These are phyloP conservation scores for Penicillium frequentans DNA, from an alignment of 2,329 filamentous ascomycete species.

Conservation along the genomic window DNA sequence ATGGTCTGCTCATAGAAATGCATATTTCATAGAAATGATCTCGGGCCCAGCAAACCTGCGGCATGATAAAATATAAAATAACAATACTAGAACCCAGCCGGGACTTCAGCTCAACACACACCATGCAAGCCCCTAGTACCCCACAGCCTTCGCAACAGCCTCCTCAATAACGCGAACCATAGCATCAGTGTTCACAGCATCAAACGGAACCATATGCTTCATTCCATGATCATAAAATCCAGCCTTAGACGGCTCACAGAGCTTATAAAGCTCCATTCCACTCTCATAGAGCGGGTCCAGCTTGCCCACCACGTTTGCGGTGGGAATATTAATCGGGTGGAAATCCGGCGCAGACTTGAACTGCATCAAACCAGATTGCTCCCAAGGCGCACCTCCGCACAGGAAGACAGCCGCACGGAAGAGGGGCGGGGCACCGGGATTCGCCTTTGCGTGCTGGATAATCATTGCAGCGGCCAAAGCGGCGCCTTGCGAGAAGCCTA, in stretches of 20 bases:
- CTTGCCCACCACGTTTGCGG: constrained; percentile 40
- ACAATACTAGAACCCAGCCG: neutral
- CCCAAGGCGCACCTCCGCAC: constrained; percentile 28
- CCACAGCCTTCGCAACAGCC: constrained; percentile 23
- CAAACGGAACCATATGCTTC: constrained; percentile 36
- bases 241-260: constrained; percentile 35
- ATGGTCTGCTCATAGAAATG: neutral
- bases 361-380: constrained; percentile 21
- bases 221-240: constrained; percentile 38
- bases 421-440: constrained; percentile 21
- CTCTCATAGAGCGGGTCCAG: constrained; percentile 34
- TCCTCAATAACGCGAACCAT: constrained; percentile 30
- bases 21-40: neutral
- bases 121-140: constrained; percentile 2
- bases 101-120: neutral
- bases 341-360: constrained; percentile 11
- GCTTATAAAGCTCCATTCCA: constrained; percentile 29
- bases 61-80: neutral
- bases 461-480: constrained; percentile 30
- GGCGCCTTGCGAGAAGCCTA: constrained; percentile 35
- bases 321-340: constrained; percentile 35
- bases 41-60: neutral
- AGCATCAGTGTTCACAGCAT: constrained; percentile 27
- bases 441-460: constrained; percentile 20
- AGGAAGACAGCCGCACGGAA: constrained; percentile 35